A percentile compares a stretch with the other conserved stretches of the same genome.
Conservation (phyloP, 2,329 filamentous ascomycete species). For the Clonostachys solani region DNA sequence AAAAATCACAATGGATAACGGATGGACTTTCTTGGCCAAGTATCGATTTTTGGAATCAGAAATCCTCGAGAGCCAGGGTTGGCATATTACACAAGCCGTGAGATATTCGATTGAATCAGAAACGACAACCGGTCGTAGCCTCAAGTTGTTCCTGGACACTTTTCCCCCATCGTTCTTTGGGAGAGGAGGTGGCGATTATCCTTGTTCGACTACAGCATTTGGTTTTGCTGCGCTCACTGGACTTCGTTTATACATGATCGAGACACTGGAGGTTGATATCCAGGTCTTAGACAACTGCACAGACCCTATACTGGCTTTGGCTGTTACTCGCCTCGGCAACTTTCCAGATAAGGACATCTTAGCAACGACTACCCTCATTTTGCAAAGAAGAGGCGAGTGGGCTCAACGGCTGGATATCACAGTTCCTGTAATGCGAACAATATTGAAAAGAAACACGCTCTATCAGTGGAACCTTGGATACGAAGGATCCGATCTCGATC, state of each 20-base stretch:
- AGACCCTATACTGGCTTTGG: not conserved
- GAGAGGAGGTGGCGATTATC: not conserved
- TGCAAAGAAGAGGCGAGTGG: too few species aligned
- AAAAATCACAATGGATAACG: not conserved
- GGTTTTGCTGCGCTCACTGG: not conserved
- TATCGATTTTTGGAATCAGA: not conserved
- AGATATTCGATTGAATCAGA: not conserved
- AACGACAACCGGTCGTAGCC: not conserved
- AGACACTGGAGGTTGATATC: not conserved
- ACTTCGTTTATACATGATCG: not conserved
- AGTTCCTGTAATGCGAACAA: too few species aligned
- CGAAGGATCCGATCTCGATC: too few species aligned
- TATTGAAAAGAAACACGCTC: too few species aligned
- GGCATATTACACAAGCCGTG: too few species aligned
- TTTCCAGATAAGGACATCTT: too few species aligned
- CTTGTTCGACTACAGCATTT: not conserved
- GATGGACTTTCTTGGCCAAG: not conserved
- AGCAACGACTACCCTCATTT: too few species aligned
- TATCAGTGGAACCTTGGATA: too few species aligned
- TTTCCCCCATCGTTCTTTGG: not conserved
- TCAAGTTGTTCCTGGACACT: not conserved
- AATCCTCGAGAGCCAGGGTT: not conserved
- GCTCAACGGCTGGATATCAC: too few species aligned
- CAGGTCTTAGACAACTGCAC: not conserved
- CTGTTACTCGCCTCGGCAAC: too few species aligned